Evolutionary conservation across 202 grass and related monocot species (phyloP).

Genomic region (Digitaria exilis): DNA sequence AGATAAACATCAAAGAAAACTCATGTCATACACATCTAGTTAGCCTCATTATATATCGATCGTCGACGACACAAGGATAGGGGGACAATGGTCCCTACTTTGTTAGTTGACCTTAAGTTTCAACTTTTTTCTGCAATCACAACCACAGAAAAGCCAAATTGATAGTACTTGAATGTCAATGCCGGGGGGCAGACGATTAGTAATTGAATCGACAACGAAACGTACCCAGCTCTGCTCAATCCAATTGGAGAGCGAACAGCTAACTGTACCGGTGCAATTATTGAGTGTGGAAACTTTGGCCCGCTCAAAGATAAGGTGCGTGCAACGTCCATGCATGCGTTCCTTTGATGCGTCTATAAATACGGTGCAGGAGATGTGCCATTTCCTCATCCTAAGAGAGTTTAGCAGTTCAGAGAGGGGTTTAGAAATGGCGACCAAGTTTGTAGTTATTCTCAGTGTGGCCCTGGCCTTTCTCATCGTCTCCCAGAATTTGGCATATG

Average conservation of each 20-base stretch:
- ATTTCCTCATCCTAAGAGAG: constrained; percentile 12
- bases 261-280: constrained; percentile 14
- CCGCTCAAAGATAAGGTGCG: not conserved
- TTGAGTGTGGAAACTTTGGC: not conserved
- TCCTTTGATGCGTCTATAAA: constrained; percentile 12
- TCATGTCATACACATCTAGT: not conserved
- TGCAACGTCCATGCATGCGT: not conserved
- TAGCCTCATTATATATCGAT: not conserved
- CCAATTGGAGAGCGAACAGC: not conserved
- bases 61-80: not conserved
- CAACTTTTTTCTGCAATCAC: not conserved
- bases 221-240: not conserved
- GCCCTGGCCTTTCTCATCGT: constrained; percentile 31
- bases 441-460: constrained; percentile 19
- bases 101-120: not conserved
- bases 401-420: not conserved
- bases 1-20: too few relatives aligned
- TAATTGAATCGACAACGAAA: constrained; percentile 17
- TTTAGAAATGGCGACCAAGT: constrained; percentile 29
- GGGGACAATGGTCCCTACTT: not conserved
- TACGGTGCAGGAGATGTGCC: not conserved
- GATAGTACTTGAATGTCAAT: not conserved
- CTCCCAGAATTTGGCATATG: constrained; percentile 12
- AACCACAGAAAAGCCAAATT: not conserved
- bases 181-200: not conserved